Percentiles rank a stretch among this genome's conserved stretches.
These are phyloP conservation scores for Nemania abortiva DNA, from an alignment of 2,329 filamentous ascomycete species.

Conservation along the genomic window DNA sequence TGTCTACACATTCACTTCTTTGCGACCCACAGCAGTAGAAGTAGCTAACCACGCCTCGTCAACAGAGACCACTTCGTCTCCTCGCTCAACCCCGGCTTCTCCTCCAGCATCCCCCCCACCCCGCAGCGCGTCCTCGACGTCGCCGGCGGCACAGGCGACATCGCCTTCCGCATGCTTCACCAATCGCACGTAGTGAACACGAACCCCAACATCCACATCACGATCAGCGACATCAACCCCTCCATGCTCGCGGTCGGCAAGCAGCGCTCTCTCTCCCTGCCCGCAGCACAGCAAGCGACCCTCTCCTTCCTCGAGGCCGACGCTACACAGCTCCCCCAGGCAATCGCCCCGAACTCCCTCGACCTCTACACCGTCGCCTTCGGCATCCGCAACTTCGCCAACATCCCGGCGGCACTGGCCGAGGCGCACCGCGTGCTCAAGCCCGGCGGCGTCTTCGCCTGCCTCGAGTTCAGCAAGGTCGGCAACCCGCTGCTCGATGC, in stretches of 20 bases:
- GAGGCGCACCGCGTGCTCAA: conserved; percentile 92
- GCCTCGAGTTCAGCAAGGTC: conserved; percentile 90
- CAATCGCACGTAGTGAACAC: conserved; percentile 84
- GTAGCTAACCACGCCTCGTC: conserved; percentile 6
- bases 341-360: conserved; percentile 73
- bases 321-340: conserved; percentile 76
- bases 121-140: conserved; percentile 89
- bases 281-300: conserved; percentile 66
- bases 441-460: conserved; percentile 95
- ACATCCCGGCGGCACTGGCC: conserved; percentile 83
- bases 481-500: conserved; percentile 79
- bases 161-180: conserved; percentile 95
- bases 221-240: conserved; percentile 94
- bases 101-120: conserved; percentile 57
- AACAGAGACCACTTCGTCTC: conserved; percentile 88
- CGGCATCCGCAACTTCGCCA: conserved; percentile 95
- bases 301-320: conserved; percentile 89
- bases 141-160: conserved; percentile 96
- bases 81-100: conserved; percentile 83
- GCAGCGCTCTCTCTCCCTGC: conserved; percentile 75
- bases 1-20: conserved; percentile 18
- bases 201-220: conserved; percentile 85
- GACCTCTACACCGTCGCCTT: conserved; percentile 98
- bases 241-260: conserved; percentile 92
- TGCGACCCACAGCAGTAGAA: background rate